Conservation (phyloP, 2,329 filamentous ascomycete species). For the Colletotrichum zoysiae region DNA sequence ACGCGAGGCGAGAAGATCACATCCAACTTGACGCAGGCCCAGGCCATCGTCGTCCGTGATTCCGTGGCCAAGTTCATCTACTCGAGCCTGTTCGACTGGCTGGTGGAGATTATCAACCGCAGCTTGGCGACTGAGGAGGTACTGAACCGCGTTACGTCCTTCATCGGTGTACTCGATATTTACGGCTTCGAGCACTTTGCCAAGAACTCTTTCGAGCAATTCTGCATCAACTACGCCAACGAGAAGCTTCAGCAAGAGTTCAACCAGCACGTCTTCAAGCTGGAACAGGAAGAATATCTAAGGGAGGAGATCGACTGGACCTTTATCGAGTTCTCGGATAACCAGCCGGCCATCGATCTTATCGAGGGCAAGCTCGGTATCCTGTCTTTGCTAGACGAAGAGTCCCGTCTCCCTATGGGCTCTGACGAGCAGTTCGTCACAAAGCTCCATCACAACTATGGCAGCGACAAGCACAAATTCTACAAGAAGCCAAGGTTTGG, state of each 20-base stretch:
- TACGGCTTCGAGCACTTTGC: slow-evolving; percentile 99
- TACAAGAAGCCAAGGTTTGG: slow-evolving; percentile 99
- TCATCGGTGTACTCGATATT: slow-evolving; percentile 99
- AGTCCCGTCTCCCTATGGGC: slow-evolving; percentile 96
- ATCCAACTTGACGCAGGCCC: slow-evolving; percentile 92
- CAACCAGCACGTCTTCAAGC: slow-evolving; percentile 98
- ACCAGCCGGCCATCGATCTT: slow-evolving; percentile 97
- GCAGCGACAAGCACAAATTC: slow-evolving; percentile 90
- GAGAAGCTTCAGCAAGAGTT: slow-evolving; percentile 99
- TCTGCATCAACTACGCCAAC: slow-evolving; percentile 99
- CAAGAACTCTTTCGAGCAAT: slow-evolving; percentile 99
- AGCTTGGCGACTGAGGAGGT: slow-evolving; percentile 92
- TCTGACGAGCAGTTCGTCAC: slow-evolving; percentile 97
- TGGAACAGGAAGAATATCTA: slow-evolving; percentile 98
- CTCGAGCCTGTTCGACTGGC: slow-evolving; percentile 97
- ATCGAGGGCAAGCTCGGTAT: slow-evolving; percentile 98
- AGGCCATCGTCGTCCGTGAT: slow-evolving; percentile 93
- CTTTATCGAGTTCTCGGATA: slow-evolving; percentile 99
- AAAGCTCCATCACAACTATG: slow-evolving; percentile 95
- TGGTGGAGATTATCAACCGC: slow-evolving; percentile 95
- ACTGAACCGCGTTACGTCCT: slow-evolving; percentile 82
- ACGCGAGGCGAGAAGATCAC: slow-evolving; percentile 98
- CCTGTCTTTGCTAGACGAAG: slow-evolving; percentile 91
- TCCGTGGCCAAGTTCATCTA: slow-evolving; percentile 99
- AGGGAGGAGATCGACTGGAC: slow-evolving; percentile 98